Evolutionary conservation across 352 stramenopile species (phyloP), one percentile per base, ranked within the genome.

Genomic region (Pythium sp.): DNA sequence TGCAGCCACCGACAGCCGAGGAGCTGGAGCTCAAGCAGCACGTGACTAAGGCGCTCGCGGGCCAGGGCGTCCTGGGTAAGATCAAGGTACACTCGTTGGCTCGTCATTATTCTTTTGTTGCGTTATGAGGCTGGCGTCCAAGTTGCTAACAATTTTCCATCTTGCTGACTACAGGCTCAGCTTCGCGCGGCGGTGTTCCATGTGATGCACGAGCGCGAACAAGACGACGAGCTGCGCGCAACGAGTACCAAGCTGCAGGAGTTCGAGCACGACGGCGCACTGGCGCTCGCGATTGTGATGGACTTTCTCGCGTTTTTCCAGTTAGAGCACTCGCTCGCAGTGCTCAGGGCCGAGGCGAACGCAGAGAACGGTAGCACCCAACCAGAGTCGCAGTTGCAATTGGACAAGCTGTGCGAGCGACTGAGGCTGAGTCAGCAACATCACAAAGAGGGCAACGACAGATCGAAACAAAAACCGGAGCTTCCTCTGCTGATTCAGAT

Each of bases 131-230:
- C 36, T 43, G 9, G 9, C 18, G 43, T n/a, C 15, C 18, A 51
- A 51, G 18, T 51, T 51, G 30, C 22, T 47, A 11, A 49, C 43
- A 14, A 6, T 64, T 12, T 9, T 11, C 18, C 53, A 30, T 49
- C 43, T 22, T 20, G 24, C 9, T 24, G 43, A n/a, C 22, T 32
- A 2, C 22, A 89, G 81, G 88, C 87, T 2, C 79, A 95, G 65
- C 71, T 94, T 41, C 80, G 86, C 0, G 85, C 82, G 2, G 86
- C 85, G 1, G 84, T 94, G 11, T 93, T 93, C 65, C 77, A 91
- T n/a, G 77, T 80, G n/a, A 83, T 95, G 69, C 83, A 93, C 43
- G 76, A 87, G 26, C 74, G 73, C 66, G 66, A 71, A 12, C 56
- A 62, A 12, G 32, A 47, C n/a, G 58, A 63, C 41, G 66, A 61